Percentiles rank a stretch among this genome's conserved stretches.
These are phyloP conservation scores for Sporothrix pseudoabietina DNA, from an alignment of 2,329 filamentous ascomycete species.

Conservation along the genomic window DNA sequence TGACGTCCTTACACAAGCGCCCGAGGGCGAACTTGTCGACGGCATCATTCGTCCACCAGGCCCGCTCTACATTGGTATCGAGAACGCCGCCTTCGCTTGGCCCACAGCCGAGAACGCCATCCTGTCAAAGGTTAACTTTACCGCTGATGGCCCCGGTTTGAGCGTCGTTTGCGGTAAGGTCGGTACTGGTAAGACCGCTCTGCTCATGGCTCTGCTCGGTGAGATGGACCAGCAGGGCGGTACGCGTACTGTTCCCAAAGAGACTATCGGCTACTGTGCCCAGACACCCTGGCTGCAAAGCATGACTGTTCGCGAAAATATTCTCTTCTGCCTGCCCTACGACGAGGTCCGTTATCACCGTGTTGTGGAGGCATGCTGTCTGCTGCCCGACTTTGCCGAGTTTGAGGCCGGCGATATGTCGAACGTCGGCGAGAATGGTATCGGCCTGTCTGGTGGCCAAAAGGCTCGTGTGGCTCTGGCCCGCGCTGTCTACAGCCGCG, in stretches of 20 bases:
- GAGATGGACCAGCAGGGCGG: conserved; percentile 68
- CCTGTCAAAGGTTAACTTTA: conserved; percentile 48
- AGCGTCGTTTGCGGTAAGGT: conserved; percentile 62
- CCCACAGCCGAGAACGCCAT: conserved; percentile 64
- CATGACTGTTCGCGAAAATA: conserved; percentile 66
- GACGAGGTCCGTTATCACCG: conserved; percentile 59
- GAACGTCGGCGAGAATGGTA: conserved; percentile 63
- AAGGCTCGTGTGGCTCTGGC: conserved; percentile 65
- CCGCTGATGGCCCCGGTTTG: conserved; percentile 54
- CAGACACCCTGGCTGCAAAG: conserved; percentile 68
- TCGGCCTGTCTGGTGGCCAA: conserved; percentile 65
- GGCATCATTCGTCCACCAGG: conserved; percentile 32
- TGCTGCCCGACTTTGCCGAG: conserved; percentile 58
- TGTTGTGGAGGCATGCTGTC: conserved; percentile 63
- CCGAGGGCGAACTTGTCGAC: conserved; percentile 23
- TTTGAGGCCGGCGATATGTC: conserved; percentile 61
- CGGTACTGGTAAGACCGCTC: conserved; percentile 62
- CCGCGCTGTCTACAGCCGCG: conserved; percentile 61
- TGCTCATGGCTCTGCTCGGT: conserved; percentile 61
- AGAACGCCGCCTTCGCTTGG: conserved; percentile 75
- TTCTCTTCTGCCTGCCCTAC: conserved; percentile 60
- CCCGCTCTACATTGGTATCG: conserved; percentile 54
- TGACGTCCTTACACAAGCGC: conserved; percentile 30
- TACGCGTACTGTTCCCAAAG: conserved; percentile 49
- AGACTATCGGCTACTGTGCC: conserved; percentile 58